A percentile compares a stretch with the other conserved stretches of the same genome.
phyloP scores from a whole-genome alignment of 148 eudicot genomes.

The Beta vulgaris region DNA sequence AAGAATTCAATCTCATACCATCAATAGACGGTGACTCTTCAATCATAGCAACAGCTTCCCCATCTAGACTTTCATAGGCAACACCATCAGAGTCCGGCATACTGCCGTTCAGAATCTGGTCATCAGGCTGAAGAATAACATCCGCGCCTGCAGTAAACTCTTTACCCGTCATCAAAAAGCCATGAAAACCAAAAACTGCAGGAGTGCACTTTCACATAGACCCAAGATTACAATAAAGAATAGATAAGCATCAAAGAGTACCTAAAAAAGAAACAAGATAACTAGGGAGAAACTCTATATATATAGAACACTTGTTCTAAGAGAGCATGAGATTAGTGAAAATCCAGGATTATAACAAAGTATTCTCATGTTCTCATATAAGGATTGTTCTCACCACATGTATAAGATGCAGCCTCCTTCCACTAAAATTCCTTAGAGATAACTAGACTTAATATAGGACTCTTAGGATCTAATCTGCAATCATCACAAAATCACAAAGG shows the following conservation, averaged over 20 bases:
- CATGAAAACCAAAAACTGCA: background rate
- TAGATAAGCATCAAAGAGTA: background rate
- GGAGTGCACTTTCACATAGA: background rate
- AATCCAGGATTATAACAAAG: no score
- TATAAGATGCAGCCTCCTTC: background rate
- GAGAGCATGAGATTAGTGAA: no score
- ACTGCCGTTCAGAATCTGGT: conserved; percentile 20
- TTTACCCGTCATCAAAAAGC: background rate
- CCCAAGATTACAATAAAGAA: background rate
- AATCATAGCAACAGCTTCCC: conserved; percentile 31
- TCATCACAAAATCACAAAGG: background rate
- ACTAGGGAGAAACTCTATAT: background rate
- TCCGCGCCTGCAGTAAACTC: conserved; percentile 16
- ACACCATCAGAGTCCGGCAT: conserved; percentile 32
- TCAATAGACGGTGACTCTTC: conserved; percentile 32
- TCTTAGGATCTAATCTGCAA: background rate
- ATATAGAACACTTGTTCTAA: no score
- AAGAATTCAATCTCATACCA: conserved; percentile 9
- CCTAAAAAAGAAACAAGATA: background rate
- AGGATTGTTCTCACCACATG: no score
- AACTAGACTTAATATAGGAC: background rate
- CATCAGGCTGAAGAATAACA: conserved; percentile 18
- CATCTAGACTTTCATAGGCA: conserved; percentile 30
- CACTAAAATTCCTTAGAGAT: background rate
- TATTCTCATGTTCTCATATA: no score